These are phyloP conservation scores for Cryphonectria naterciae DNA, from an alignment of 2,329 filamentous ascomycete genomes.

Conservation along the genomic window DNA sequence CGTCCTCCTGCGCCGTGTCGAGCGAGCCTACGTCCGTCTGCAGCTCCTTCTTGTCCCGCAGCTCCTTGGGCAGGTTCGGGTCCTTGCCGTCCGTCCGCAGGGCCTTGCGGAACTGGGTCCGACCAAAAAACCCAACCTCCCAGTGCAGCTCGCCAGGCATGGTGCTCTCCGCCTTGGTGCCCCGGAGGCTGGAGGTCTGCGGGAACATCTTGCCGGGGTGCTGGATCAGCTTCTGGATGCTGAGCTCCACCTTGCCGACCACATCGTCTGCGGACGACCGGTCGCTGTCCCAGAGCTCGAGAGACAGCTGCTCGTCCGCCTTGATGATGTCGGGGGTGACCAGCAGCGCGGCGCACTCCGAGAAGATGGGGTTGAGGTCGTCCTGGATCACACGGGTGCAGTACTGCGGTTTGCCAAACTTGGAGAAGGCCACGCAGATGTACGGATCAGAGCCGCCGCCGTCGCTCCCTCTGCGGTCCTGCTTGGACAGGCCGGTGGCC, in stretches of 20 bases:
- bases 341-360: slow-evolving; percentile 82
- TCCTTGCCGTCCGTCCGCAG: slow-evolving; percentile 88
- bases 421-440: slow-evolving; percentile 92
- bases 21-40: slow-evolving; percentile 87
- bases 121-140: slow-evolving; percentile 95
- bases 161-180: slow-evolving; percentile 78
- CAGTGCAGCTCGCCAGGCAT: slow-evolving; percentile 96
- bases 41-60: slow-evolving; percentile 75
- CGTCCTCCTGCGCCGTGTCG: slow-evolving; percentile 76
- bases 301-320: slow-evolving; percentile 87
- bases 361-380: slow-evolving; percentile 89
- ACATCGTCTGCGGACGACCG: slow-evolving; percentile 91
- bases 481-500: slow-evolving; percentile 85
- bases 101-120: slow-evolving; percentile 83
- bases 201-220: slow-evolving; percentile 93
- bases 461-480: slow-evolving; percentile 79
- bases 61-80: slow-evolving; percentile 70
- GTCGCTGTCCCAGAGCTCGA: slow-evolving; percentile 97
- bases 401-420: slow-evolving; percentile 97
- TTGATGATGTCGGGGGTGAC: slow-evolving; percentile 91
- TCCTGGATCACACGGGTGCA: slow-evolving; percentile 96
- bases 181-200: slow-evolving; percentile 80
- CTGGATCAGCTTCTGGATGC: slow-evolving; percentile 92
- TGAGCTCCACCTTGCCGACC: slow-evolving; percentile 91
- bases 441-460: slow-evolving; percentile 94